Evolutionary conservation across 768 basidiomycete genomes (phyloP).

Genomic region (Trametes gibbosa): DNA sequence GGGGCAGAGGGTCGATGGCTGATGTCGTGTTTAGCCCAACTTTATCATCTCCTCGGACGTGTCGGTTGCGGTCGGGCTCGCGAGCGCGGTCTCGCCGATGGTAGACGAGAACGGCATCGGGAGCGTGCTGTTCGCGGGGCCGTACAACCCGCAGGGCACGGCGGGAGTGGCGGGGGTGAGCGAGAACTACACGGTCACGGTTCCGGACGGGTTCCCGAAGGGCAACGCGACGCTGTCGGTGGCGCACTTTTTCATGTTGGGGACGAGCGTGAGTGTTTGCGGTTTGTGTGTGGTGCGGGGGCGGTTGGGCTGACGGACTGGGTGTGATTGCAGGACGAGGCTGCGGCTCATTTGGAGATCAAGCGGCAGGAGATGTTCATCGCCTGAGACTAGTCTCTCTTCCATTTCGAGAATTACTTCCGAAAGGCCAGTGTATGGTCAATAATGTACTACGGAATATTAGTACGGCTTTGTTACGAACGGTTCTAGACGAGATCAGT

Average conservation of each 20-base stretch:
- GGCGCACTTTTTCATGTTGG: neutral
- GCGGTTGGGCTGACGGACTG: too few relatives aligned
- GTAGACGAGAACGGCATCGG: constrained; percentile 23
- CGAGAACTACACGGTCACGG: constrained; percentile 3
- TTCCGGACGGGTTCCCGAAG: neutral
- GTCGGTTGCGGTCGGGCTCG: constrained; percentile 32
- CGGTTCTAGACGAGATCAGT: too few relatives aligned
- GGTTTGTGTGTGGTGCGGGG: neutral
- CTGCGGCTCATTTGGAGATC: too few relatives aligned
- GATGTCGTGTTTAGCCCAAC: constrained; percentile 20
- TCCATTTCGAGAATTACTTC: too few relatives aligned
- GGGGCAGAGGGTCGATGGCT: neutral
- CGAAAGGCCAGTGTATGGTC: too few relatives aligned
- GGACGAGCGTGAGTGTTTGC: neutral
- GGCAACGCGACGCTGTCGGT: neutral
- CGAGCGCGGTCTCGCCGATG: constrained; percentile 10
- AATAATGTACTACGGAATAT: too few relatives aligned
- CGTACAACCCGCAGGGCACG: constrained; percentile 24
- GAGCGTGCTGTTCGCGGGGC: constrained; percentile 28
- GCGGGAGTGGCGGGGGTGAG: neutral
- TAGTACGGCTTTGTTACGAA: too few relatives aligned
- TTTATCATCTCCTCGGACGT: constrained; percentile 32
- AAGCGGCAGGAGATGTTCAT: too few relatives aligned
- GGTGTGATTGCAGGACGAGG: too few relatives aligned
- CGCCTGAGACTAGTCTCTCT: too few relatives aligned